A percentile compares a stretch with the other conserved stretches of the same genome.
phyloP scores from a whole-genome alignment of 345 rosid genomes.

The Rhizophora apiculata region DNA sequence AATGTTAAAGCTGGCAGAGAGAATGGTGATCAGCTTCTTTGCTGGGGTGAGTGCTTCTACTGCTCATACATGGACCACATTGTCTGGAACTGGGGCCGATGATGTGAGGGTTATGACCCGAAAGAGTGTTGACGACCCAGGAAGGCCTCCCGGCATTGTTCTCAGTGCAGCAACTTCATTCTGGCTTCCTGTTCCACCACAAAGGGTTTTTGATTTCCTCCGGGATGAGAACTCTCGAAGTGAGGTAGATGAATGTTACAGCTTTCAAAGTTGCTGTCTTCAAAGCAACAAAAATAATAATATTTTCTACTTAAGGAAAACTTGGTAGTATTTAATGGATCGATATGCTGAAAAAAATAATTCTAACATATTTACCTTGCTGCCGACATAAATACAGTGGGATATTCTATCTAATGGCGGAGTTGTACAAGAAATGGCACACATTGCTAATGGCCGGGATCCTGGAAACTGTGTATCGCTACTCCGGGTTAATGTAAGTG shows the following conservation, averaged over 20 bases:
- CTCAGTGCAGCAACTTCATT: constrained; percentile 87
- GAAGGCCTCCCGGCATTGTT: constrained; percentile 76
- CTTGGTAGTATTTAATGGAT: no score
- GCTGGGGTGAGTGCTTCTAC: constrained; percentile 69
- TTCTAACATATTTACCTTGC: no score
- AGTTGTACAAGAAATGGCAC: constrained; percentile 63
- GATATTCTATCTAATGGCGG: constrained; percentile 76
- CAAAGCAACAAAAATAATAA: no score
- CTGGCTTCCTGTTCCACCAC: constrained; percentile 80
- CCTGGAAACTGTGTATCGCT: constrained; percentile 75
- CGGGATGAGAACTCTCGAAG: constrained; percentile 66
- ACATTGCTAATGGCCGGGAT: constrained; percentile 77
- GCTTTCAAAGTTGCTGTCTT: no score
- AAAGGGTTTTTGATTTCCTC: constrained; percentile 67
- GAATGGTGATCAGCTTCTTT: constrained; percentile 75
- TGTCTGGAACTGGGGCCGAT: constrained; percentile 60
- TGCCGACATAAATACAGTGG: constrained; percentile 51
- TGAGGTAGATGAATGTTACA: constrained; percentile 40
- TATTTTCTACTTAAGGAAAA: no score
- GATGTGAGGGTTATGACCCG: constrained; percentile 78
- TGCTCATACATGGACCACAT: constrained; percentile 62
- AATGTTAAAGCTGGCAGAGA: constrained; percentile 71
- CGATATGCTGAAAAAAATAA: no score
- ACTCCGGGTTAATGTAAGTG: constrained; percentile 61
- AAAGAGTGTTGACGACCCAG: constrained; percentile 72